Conservation (phyloP, 371 early-diverging fungal species). For the Syncephalastrum monosporum region DNA sequence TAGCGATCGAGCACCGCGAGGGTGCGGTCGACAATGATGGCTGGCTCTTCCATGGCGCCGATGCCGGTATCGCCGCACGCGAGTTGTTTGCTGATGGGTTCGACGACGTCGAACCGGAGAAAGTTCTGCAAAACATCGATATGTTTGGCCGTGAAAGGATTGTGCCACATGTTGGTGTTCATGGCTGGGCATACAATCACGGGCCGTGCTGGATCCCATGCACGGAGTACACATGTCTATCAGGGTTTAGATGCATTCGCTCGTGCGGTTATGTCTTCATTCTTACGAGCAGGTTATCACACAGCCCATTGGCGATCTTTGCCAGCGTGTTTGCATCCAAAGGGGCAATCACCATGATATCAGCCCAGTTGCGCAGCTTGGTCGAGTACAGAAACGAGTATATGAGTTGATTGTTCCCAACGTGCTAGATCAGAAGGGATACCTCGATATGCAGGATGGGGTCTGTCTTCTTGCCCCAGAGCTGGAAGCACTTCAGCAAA, state of each 20-base stretch:
- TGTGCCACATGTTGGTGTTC: slow-evolving; percentile 97
- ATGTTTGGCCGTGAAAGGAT: slow-evolving; percentile 85
- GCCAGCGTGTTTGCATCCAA: slow-evolving; percentile 94
- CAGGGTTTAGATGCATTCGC: not conserved
- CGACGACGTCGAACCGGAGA: slow-evolving; percentile 64
- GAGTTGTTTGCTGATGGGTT: slow-evolving; percentile 82
- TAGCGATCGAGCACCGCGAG: slow-evolving; percentile 1
- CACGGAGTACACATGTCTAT: slow-evolving; percentile 88
- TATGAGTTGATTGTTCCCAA: not conserved
- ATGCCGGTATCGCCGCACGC: slow-evolving; percentile 94
- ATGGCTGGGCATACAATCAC: slow-evolving; percentile 91
- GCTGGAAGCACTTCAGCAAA: slow-evolving; percentile 25
- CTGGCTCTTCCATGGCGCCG: slow-evolving; percentile 60
- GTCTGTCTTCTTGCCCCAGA: slow-evolving; percentile 82
- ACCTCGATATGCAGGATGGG: slow-evolving; percentile 95
- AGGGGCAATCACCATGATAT: slow-evolving; percentile 86
- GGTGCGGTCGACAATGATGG: slow-evolving; percentile 35
- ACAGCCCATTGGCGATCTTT: slow-evolving; percentile 88
- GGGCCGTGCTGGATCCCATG: slow-evolving; percentile 81
- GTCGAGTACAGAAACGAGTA: not conserved
- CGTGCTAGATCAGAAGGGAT: slow-evolving; percentile 7
- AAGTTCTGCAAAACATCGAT: slow-evolving; percentile 48
- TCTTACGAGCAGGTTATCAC: slow-evolving; percentile 88
- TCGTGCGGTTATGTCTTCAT: not conserved
- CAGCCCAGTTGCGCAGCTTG: slow-evolving; percentile 94